A percentile compares a stretch with the other conserved stretches of the same genome.
These are phyloP conservation scores for Capniomyces stellatus DNA, from an alignment of 371 early-diverging fungal genomes.

Conservation along the genomic window DNA sequence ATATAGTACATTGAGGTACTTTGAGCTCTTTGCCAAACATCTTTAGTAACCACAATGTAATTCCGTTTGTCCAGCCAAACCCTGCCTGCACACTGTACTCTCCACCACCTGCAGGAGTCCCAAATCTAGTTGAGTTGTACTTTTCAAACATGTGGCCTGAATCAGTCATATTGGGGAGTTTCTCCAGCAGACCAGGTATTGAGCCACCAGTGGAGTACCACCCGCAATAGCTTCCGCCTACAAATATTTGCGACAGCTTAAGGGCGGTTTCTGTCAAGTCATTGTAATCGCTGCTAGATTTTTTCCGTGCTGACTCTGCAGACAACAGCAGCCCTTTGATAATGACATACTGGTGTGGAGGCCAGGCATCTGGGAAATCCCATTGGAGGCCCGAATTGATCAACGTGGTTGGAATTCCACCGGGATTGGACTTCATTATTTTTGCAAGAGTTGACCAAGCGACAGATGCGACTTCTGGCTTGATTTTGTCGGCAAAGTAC, in stretches of 20 bases:
- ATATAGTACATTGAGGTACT: slow-evolving; percentile 11
- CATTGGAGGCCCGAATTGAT: slow-evolving; percentile 53
- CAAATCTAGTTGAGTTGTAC: slow-evolving; percentile 38
- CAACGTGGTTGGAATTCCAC: slow-evolving; percentile 48
- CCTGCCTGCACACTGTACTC: slow-evolving; percentile 75
- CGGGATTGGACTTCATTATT: slow-evolving; percentile 20
- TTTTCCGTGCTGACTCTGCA: slow-evolving; percentile 4
- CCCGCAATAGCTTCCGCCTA: slow-evolving; percentile 42
- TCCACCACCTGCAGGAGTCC: slow-evolving; percentile 51
- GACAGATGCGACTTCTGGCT: slow-evolving; percentile 3
- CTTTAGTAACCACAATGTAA: slow-evolving; percentile 45
- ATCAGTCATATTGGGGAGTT: slow-evolving; percentile 9
- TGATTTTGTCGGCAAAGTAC: slow-evolving; percentile 14
- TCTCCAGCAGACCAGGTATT: slow-evolving; percentile 11
- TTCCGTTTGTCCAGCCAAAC: slow-evolving; percentile 91
- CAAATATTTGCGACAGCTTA: slow-evolving; percentile 38
- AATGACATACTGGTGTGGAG: slow-evolving; percentile 34
- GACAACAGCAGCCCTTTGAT: slow-evolving; percentile 28
- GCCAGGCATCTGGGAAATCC: slow-evolving; percentile 81
- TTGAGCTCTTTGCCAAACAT: slow-evolving; percentile 20
- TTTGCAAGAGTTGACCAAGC: slow-evolving; percentile 4
- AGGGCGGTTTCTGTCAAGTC: slow-evolving; percentile 17
- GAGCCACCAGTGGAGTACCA: slow-evolving; percentile 52
- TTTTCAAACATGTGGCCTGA: slow-evolving; percentile 63
- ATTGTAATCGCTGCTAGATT: background rate